These are phyloP conservation scores for Venturia carpophila DNA, from an alignment of 2,329 filamentous ascomycete genomes.

Conservation along the genomic window DNA sequence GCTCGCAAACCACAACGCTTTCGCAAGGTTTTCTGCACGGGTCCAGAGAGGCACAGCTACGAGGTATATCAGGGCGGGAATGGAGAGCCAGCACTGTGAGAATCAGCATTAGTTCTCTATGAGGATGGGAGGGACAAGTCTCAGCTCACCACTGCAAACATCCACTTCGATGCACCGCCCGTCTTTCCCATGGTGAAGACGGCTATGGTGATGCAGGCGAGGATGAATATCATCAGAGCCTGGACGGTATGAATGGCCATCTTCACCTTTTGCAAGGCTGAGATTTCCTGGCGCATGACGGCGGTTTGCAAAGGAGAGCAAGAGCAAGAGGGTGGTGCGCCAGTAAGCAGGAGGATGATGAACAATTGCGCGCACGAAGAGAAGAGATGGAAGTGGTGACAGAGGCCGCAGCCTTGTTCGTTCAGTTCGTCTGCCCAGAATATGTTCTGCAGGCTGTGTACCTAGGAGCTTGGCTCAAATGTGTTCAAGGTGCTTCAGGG, in stretches of 20 bases:
- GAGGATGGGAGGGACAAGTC: background rate
- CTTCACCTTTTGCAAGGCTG: constrained; percentile 48
- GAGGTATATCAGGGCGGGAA: constrained; percentile 52
- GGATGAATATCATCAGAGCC: constrained; percentile 49
- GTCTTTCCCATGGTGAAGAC: constrained; percentile 47
- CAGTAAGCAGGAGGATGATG: too few relatives aligned
- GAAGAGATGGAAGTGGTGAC: too few relatives aligned
- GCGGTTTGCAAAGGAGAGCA: background rate
- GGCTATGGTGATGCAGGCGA: constrained; percentile 50
- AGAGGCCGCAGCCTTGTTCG: too few relatives aligned
- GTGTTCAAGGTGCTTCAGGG: background rate
- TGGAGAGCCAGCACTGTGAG: constrained; percentile 51
- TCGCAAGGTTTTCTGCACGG: constrained; percentile 50
- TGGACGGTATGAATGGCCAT: constrained; percentile 48
- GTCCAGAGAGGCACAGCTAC: constrained; percentile 54
- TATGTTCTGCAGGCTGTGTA: background rate
- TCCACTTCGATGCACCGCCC: constrained; percentile 49
- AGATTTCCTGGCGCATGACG: constrained; percentile 38
- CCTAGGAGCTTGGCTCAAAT: background rate
- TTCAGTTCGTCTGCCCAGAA: background rate
- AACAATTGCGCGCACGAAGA: background rate
- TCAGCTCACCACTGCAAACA: constrained; percentile 48
- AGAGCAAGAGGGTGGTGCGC: background rate
- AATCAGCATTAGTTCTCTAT: constrained; percentile 12
- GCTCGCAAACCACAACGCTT: constrained; percentile 51